phyloP scores from a whole-genome alignment of 345 rosid genomes.

The Raphanus sativus region DNA sequence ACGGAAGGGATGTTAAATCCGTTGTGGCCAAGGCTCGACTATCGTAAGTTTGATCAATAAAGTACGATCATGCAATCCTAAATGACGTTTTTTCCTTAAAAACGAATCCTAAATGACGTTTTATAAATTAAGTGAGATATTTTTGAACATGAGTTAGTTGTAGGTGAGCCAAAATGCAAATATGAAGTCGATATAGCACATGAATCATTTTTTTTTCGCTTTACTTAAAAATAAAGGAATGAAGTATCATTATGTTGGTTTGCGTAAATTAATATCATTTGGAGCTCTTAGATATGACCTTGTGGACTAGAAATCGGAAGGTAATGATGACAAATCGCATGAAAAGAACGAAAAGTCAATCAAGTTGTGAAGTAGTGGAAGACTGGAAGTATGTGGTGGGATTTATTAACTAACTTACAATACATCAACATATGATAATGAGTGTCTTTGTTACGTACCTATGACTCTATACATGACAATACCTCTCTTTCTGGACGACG shows the following conservation, averaged over 20 bases:
- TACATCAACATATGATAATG: slow-evolving; percentile 29
- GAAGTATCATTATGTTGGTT: slow-evolving; percentile 13
- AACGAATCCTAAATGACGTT: not conserved
- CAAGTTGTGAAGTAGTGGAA: slow-evolving; percentile 31
- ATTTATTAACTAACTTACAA: slow-evolving; percentile 31
- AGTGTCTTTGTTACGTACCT: slow-evolving; percentile 21
- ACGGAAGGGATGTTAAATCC: no score
- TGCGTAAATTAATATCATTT: slow-evolving; percentile 2
- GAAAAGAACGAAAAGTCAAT: slow-evolving; percentile 27
- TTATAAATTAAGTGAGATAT: not conserved
- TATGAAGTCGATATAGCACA: not conserved
- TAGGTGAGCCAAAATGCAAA: not conserved
- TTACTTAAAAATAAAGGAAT: not conserved
- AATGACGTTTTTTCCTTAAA: not conserved
- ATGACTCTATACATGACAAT: slow-evolving; percentile 34
- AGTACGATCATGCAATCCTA: not conserved
- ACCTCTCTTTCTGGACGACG: slow-evolving; percentile 24
- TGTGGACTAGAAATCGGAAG: slow-evolving; percentile 21
- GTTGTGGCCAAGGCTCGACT: no score
- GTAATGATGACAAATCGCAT: slow-evolving; percentile 25
- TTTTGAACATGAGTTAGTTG: not conserved
- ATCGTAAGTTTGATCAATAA: not conserved
- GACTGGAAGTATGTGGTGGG: slow-evolving; percentile 25
- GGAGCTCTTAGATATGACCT: not conserved
- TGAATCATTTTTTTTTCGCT: not conserved